A percentile compares a stretch with the other conserved stretches of the same genome.
These are phyloP conservation scores for Bruguiera hainesii DNA, from an alignment of 441 rosid species.

Conservation along the genomic window DNA sequence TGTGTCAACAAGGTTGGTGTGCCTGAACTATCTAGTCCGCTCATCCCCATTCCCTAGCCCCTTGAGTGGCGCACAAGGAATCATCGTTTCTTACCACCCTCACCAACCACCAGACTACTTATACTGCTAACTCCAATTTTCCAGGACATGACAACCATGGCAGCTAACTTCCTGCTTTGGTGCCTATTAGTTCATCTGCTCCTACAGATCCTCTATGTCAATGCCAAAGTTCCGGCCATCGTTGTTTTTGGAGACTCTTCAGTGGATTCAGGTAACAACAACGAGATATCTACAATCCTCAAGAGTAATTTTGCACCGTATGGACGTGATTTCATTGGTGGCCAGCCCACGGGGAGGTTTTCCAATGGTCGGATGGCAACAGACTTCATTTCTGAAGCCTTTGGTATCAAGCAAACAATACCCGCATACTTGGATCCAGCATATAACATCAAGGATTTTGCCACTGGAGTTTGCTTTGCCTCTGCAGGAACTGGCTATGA, in stretches of 20 bases:
- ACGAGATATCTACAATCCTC: conserved; percentile 43
- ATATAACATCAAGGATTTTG: conserved; percentile 49
- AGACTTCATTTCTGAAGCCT: conserved; percentile 60
- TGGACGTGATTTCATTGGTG: conserved; percentile 61
- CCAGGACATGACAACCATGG: conserved; percentile 23
- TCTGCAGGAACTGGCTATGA: conserved; percentile 79
- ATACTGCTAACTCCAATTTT: conserved; percentile 2
- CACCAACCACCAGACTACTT: conserved; percentile 20
- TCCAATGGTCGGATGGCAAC: conserved; percentile 67
- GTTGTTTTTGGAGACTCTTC: conserved; percentile 75
- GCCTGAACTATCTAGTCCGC: neutral
- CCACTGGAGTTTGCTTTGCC: conserved; percentile 71
- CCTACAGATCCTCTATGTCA: conserved; percentile 25
- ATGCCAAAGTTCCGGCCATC: conserved; percentile 60
- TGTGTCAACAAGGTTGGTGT: conserved; percentile 22
- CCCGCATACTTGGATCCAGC: conserved; percentile 75
- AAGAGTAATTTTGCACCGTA: conserved; percentile 60
- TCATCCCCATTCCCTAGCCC: neutral
- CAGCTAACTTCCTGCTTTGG: conserved; percentile 10
- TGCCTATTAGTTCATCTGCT: conserved; percentile 31
- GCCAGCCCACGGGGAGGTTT: conserved; percentile 59
- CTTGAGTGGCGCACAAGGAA: neutral
- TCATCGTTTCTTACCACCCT: conserved; percentile 28
- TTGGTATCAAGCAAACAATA: conserved; percentile 43
- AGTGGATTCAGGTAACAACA: conserved; percentile 76